Percentiles rank a stretch among this genome's conserved stretches.
phyloP scores from a whole-genome alignment of 306 rosid genomes.

The Cucurbita argyrosperma region DNA sequence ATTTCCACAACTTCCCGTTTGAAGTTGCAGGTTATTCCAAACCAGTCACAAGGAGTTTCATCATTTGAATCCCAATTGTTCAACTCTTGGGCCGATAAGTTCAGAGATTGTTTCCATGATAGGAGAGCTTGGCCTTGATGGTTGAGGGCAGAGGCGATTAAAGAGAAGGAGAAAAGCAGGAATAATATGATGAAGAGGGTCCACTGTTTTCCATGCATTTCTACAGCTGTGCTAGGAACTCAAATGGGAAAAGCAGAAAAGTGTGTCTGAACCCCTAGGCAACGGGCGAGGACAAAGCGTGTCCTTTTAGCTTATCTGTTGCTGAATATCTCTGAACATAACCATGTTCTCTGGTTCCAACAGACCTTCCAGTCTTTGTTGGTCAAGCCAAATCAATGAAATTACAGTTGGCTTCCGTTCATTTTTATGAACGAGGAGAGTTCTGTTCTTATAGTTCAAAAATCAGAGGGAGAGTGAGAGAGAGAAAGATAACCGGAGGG shows the following conservation, averaged over 20 bases:
- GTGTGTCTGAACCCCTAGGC: conserved; percentile 49
- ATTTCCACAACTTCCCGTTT: conserved; percentile 34
- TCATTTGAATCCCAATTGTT: conserved; percentile 45
- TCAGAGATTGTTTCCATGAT: conserved; percentile 65
- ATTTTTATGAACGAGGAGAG: not conserved
- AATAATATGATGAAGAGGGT: conserved; percentile 17
- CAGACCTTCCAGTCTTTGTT: conserved; percentile 59
- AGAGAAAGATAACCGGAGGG: not conserved
- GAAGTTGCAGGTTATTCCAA: conserved; percentile 56
- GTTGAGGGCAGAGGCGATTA: conserved; percentile 32
- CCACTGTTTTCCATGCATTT: conserved; percentile 79
- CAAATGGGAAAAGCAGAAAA: conserved; percentile 17
- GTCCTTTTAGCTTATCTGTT: conserved; percentile 40
- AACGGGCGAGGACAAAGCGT: conserved; percentile 57
- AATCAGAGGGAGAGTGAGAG: not conserved
- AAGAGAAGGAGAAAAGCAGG: conserved; percentile 7
- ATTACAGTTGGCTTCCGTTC: not conserved
- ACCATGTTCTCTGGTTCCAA: conserved; percentile 83
- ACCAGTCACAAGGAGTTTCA: conserved; percentile 69
- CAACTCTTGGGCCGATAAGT: conserved; percentile 29
- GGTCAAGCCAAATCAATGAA: conserved; percentile 21
- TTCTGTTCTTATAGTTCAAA: not conserved
- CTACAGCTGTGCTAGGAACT: conserved; percentile 39
- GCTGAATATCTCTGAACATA: conserved; percentile 4
- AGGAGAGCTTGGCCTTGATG: conserved; percentile 67